Evolutionary conservation across 2,329 filamentous ascomycete genomes (phyloP).

Genomic region (Colletotrichum sp.): DNA sequence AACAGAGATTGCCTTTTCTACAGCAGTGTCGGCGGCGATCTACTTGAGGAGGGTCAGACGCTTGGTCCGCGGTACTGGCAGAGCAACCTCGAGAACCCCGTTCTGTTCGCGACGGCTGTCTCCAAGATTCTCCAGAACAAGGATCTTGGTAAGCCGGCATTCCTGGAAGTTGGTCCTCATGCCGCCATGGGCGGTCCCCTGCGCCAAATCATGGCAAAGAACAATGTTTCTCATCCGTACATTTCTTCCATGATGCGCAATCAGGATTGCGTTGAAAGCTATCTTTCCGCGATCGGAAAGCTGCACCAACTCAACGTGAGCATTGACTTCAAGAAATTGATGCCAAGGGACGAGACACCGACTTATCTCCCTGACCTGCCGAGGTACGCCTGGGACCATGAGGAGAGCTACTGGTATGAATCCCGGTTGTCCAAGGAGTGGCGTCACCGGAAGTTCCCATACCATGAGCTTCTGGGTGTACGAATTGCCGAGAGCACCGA

Average conservation of each 20-base stretch:
- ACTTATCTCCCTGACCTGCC: slow-evolving; percentile 16
- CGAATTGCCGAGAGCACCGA: slow-evolving; percentile 17
- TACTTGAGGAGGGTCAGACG: slow-evolving; percentile 17
- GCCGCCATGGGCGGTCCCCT: slow-evolving; percentile 22
- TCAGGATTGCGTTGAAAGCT: neutral
- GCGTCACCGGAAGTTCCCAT: neutral
- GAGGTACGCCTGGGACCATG: slow-evolving; percentile 22
- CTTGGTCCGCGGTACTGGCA: slow-evolving; percentile 43
- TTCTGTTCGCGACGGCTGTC: slow-evolving; percentile 47
- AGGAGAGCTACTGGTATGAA: slow-evolving; percentile 18
- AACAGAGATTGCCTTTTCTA: slow-evolving; percentile 23
- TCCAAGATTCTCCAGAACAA: slow-evolving; percentile 17
- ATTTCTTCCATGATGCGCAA: slow-evolving; percentile 2
- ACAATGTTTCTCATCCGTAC: neutral
- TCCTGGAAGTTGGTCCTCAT: slow-evolving; percentile 26
- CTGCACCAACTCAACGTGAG: neutral
- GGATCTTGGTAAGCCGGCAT: neutral
- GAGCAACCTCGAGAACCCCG: slow-evolving; percentile 42
- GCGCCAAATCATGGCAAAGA: slow-evolving; percentile 11
- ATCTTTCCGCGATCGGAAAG: slow-evolving; percentile 3
- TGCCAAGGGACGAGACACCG: neutral
- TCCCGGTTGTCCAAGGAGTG: neutral
- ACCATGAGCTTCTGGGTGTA: slow-evolving; percentile 23
- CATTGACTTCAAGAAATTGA: neutral
- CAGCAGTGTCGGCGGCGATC: slow-evolving; percentile 32